Evolutionary conservation across 2,329 filamentous ascomycete genomes (phyloP).

Genomic region (Periglandula ipomoeae): DNA sequence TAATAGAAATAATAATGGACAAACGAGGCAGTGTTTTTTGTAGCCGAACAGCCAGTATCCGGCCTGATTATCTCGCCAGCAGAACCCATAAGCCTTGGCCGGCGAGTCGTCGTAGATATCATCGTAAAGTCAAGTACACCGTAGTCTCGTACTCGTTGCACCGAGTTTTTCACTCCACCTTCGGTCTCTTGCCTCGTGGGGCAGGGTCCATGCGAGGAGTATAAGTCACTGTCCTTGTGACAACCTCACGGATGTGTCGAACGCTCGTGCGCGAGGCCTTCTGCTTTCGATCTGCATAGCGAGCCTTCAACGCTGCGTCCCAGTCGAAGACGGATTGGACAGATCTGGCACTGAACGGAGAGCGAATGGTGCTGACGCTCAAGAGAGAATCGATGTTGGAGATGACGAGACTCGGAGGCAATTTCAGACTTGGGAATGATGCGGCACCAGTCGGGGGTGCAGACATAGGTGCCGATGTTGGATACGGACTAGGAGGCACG

Average conservation of each 20-base stretch:
- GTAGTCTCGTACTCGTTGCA: constrained; percentile 1
- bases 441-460: constrained; percentile 51
- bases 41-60: constrained; percentile 3
- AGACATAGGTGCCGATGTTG: constrained; percentile 44
- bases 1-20: neutral
- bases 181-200: constrained; percentile 87
- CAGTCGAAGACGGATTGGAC: constrained; percentile 68
- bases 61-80: neutral
- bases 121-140: constrained; percentile 6
- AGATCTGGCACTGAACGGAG: constrained; percentile 63
- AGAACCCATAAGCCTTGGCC: neutral
- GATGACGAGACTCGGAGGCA: constrained; percentile 66
- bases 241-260: constrained; percentile 74
- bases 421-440: constrained; percentile 58
- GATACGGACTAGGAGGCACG: constrained; percentile 41
- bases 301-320: constrained; percentile 61
- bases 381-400: constrained; percentile 61
- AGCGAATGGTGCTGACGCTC: constrained; percentile 51
- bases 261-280: constrained; percentile 52
- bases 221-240: constrained; percentile 90
- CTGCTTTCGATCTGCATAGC: constrained; percentile 51
- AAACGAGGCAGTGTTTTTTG: neutral
- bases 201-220: constrained; percentile 80
- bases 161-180: constrained; percentile 36
- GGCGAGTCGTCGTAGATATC: constrained; percentile 4